phyloP scores from a whole-genome alignment of 345 rosid genomes.

The Moricandia moricandioides region DNA sequence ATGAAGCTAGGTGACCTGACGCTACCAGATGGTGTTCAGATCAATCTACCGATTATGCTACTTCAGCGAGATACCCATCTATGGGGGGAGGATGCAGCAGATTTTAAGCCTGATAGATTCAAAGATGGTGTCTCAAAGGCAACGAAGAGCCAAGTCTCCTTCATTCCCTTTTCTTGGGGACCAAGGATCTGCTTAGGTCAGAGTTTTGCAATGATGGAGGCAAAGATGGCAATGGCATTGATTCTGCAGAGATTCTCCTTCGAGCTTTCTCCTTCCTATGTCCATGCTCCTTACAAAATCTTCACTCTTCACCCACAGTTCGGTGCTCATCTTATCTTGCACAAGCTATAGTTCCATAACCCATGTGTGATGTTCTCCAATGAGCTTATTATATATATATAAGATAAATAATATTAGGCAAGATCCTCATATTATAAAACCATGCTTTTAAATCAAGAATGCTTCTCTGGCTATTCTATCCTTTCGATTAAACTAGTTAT shows the following conservation, averaged over 20 bases:
- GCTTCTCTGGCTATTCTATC: not conserved
- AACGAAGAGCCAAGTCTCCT: constrained; percentile 41
- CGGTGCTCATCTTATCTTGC: constrained; percentile 37
- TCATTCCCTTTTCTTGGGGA: constrained; percentile 24
- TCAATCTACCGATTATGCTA: constrained; percentile 29
- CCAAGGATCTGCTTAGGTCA: constrained; percentile 52
- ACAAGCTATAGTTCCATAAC: not conserved
- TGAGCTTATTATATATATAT: not conserved
- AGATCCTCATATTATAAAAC: not conserved
- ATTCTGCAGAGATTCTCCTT: constrained; percentile 47
- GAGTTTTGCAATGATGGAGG: constrained; percentile 52
- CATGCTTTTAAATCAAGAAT: not conserved
- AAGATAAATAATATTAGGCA: not conserved
- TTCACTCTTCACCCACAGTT: constrained; percentile 42
- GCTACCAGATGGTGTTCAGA: constrained; percentile 34
- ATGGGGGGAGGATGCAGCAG: constrained; percentile 58
- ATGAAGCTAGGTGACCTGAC: constrained; percentile 42
- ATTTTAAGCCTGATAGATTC: constrained; percentile 58
- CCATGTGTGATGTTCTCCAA: not conserved
- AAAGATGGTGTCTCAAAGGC: constrained; percentile 45
- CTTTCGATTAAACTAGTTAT: not conserved
- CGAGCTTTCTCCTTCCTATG: constrained; percentile 45
- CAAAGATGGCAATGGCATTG: constrained; percentile 47
- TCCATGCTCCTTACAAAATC: constrained; percentile 40
- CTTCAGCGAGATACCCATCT: constrained; percentile 47